Evolutionary conservation across 768 basidiomycete genomes (phyloP), one percentile per base, ranked within the genome.

Genomic region (Lepiota brunneoincarnata): DNA sequence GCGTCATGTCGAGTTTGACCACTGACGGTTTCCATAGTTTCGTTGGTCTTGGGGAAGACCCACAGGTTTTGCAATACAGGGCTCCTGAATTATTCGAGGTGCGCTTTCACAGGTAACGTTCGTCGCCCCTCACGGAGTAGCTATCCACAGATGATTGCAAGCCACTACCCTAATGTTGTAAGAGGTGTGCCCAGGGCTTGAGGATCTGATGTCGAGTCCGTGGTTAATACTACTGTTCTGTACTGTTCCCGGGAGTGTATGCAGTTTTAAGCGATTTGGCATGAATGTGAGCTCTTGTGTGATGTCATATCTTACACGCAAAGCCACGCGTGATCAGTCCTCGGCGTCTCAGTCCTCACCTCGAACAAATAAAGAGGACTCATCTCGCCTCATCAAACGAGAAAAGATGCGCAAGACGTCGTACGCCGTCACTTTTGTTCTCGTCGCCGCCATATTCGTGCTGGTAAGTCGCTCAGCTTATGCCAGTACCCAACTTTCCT

Each of bases 11-110:
- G 6, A 47, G 12, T 44, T 4, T 38, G 28, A 49, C 7, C 38
- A 43, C 49, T 54, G 21, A 31, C 35, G 23, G n/a, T 52, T 3
- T 28, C 4, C 37, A 38, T 24, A 88, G 87, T 34, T 91, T 93
- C 64, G 91, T 93, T 28, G 91, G 90, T 6, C 75, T 93, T 7
- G 90, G 83, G 47, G 91, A 93, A 67, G 89, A 93, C 63, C 91
- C 90, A 2, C 82, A 87, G 60, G 80, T 92, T 17, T 73, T 93
- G 42, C 84, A 84, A 4, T 72, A 81, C 40, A 78, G 92, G 45
- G 84, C 87, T 15, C 91, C 90, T 15, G 81, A 76, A 34, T 70
- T 92, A 41, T 91, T 90, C 62, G 72, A 63, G 26, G 84, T 87
- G 65, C 55, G 80, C 66, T 50, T 42, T 12, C 20, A 43, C 18